Percentiles rank a stretch among this genome's conserved stretches.
phyloP scores from a whole-genome alignment of 2,329 filamentous ascomycete species.

The Cucurbitaria berberidis region DNA sequence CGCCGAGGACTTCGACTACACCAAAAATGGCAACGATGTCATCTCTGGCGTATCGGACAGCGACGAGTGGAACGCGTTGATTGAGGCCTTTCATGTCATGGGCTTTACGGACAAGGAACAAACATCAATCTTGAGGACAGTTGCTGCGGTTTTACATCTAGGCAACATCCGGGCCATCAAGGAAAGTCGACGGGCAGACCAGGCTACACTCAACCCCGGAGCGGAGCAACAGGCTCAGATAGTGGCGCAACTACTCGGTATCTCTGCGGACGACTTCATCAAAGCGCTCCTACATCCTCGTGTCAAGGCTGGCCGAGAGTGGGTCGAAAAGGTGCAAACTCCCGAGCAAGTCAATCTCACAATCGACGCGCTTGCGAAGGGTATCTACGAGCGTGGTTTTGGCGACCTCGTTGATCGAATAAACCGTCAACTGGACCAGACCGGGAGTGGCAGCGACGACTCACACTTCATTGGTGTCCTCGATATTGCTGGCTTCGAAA shows the following conservation, averaged over 20 bases:
- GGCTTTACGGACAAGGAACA: slow-evolving; percentile 89
- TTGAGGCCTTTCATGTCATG: slow-evolving; percentile 96
- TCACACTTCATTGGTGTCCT: slow-evolving; percentile 96
- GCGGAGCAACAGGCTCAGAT: slow-evolving; percentile 76
- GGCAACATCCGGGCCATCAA: slow-evolving; percentile 91
- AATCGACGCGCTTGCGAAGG: slow-evolving; percentile 91
- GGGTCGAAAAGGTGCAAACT: slow-evolving; percentile 98
- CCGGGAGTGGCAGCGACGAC: slow-evolving; percentile 81
- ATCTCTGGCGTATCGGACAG: slow-evolving; percentile 89
- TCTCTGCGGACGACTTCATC: slow-evolving; percentile 82
- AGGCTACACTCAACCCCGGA: slow-evolving; percentile 80
- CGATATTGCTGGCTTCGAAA: slow-evolving; percentile 98
- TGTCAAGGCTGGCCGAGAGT: slow-evolving; percentile 94
- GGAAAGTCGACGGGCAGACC: slow-evolving; percentile 88
- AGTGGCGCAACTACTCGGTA: slow-evolving; percentile 83
- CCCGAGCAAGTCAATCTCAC: slow-evolving; percentile 92
- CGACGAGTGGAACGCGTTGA: slow-evolving; percentile 86
- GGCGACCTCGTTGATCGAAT: slow-evolving; percentile 91
- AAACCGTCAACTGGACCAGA: slow-evolving; percentile 89
- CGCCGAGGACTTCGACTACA: slow-evolving; percentile 90
- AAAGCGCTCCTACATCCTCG: slow-evolving; percentile 88
- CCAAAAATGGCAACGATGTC: slow-evolving; percentile 85
- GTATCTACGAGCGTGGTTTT: slow-evolving; percentile 96
- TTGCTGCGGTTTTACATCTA: slow-evolving; percentile 90
- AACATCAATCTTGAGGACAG: slow-evolving; percentile 78